Conservation (phyloP, 148 eudicot genomes). For the Pharnaceum exiguum region DNA sequence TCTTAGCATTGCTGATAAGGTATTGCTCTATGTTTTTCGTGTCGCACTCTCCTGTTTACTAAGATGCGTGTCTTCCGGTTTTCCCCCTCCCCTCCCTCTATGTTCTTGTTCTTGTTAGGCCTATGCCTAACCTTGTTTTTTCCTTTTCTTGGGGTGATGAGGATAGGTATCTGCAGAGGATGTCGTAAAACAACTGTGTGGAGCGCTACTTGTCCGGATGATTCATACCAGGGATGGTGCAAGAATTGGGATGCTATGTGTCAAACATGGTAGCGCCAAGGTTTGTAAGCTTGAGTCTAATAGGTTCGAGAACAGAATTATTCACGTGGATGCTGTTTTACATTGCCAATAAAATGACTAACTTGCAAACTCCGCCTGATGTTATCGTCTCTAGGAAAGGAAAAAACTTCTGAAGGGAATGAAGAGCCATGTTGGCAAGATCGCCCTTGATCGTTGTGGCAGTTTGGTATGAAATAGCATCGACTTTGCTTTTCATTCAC, state of each 20-base stretch:
- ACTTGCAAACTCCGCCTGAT: slow-evolving; percentile 9
- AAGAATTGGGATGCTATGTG: slow-evolving; percentile 68
- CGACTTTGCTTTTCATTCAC: background rate
- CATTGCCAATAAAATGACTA: background rate
- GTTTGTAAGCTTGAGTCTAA: slow-evolving; percentile 27
- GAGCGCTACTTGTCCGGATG: slow-evolving; percentile 74
- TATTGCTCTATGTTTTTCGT: slow-evolving; percentile 14
- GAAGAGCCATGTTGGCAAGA: slow-evolving; percentile 69
- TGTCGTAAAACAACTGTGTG: slow-evolving; percentile 64
- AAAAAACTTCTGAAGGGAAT: slow-evolving; percentile 82
- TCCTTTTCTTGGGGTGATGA: too few species aligned
- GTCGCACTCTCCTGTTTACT: background rate
- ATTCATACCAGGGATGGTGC: slow-evolving; percentile 85
- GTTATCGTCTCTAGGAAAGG: slow-evolving; percentile 49
- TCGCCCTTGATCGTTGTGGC: slow-evolving; percentile 66
- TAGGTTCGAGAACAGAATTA: background rate
- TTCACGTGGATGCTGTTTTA: background rate
- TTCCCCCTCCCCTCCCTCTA: too few species aligned
- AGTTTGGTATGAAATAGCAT: slow-evolving; percentile 46
- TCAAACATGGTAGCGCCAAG: slow-evolving; percentile 93
- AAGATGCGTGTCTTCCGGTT: background rate
- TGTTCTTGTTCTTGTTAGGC: background rate
- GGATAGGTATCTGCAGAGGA: slow-evolving; percentile 74
- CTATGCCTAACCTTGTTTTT: slow-evolving; percentile 24
- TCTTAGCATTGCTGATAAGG: slow-evolving; percentile 84